phyloP scores from a whole-genome alignment of 345 rosid genomes.

The Pelargonium nanum region DNA sequence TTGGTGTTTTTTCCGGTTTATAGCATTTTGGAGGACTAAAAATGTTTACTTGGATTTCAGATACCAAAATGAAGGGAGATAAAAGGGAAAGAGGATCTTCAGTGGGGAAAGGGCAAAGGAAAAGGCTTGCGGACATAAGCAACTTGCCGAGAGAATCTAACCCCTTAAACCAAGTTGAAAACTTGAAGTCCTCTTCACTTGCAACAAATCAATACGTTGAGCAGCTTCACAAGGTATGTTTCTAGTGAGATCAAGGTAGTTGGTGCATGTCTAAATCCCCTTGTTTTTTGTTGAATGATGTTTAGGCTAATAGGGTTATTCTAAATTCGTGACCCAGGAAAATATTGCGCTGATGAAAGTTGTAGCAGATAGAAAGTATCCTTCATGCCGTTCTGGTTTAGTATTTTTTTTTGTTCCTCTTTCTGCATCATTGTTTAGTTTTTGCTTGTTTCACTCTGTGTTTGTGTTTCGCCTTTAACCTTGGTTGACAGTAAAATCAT shows the following conservation, averaged over 20 bases:
- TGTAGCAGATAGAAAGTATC: slow-evolving; percentile 46
- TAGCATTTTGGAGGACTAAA: slow-evolving; percentile 1
- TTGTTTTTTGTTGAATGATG: neutral
- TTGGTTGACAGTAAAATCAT: slow-evolving; percentile 37
- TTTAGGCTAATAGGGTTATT: slow-evolving; percentile 10
- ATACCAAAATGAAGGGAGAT: slow-evolving; percentile 20
- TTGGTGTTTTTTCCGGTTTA: neutral
- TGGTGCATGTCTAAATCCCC: neutral
- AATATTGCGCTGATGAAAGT: slow-evolving; percentile 37
- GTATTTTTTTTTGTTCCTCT: too few species aligned
- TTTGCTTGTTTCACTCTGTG: slow-evolving; percentile 11
- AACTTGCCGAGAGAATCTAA: slow-evolving; percentile 31
- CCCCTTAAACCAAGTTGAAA: slow-evolving; percentile 21
- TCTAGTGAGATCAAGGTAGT: neutral
- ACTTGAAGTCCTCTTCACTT: slow-evolving; percentile 17
- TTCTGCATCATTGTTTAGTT: neutral
- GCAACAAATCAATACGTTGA: slow-evolving; percentile 25
- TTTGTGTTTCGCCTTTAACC: slow-evolving; percentile 5
- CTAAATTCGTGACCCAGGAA: slow-evolving; percentile 35
- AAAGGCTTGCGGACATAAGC: slow-evolving; percentile 42
- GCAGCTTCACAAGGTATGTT: slow-evolving; percentile 38
- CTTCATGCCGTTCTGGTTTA: slow-evolving; percentile 2
- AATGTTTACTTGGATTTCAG: slow-evolving; percentile 15
- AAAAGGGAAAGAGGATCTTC: slow-evolving; percentile 18
- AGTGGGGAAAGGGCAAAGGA: slow-evolving; percentile 28